Conservation (phyloP, 75 land plant genomes). For the Sequoia sempervirens region DNA sequence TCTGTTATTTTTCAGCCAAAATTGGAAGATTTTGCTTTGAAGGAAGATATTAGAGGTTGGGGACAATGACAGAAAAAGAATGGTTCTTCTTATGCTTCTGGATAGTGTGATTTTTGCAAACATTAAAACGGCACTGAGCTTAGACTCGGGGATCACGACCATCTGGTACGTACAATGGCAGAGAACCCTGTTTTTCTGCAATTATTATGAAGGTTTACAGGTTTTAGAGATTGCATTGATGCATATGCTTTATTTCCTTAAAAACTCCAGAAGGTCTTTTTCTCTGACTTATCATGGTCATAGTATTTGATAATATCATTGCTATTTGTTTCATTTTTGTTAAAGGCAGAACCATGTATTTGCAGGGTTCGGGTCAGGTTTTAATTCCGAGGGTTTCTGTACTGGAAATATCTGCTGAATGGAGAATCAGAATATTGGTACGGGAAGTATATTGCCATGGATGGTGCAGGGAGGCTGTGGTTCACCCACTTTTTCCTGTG, state of each 20-base stretch:
- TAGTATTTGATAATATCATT: neutral
- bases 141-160: conserved; percentile 7
- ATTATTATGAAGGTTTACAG: neutral
- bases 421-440: conserved; percentile 6
- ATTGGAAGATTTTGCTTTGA: neutral
- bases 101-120: neutral
- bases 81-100: neutral
- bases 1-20: conserved; percentile 1
- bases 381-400: neutral
- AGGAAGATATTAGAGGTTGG: neutral
- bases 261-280: neutral
- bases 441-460: conserved; percentile 3
- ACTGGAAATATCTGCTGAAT: conserved; percentile 5
- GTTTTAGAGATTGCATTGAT: neutral
- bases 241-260: neutral
- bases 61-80: conserved; percentile 4
- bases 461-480: conserved; percentile 4
- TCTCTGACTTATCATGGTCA: no score
- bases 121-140: neutral
- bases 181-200: neutral
- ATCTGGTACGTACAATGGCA: neutral
- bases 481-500: neutral
- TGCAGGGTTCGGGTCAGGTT: neutral
- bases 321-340: neutral
- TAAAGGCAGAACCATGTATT: neutral